phyloP scores from a whole-genome alignment of 208 protist genomes.

The Acanthamoeba triangularis region DNA sequence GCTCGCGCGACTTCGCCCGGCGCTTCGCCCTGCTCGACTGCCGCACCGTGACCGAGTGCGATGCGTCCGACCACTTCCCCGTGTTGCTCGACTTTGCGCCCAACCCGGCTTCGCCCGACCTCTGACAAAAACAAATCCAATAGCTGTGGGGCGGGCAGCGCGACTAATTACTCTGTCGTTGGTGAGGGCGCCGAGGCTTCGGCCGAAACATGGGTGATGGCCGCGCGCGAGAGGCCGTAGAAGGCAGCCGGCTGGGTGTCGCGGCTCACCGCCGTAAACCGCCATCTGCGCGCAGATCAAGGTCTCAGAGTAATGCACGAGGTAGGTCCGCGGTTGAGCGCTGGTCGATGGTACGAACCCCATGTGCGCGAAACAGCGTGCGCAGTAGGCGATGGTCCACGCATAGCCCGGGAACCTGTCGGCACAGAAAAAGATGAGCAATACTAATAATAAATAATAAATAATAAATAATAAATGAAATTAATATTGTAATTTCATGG shows the following conservation, averaged over 20 bases:
- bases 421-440: too few relatives aligned
- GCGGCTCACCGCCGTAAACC: constrained; percentile 34
- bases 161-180: too few relatives aligned
- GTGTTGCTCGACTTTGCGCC: constrained; percentile 36
- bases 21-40: constrained; percentile 20
- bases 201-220: constrained; percentile 39
- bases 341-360: not conserved
- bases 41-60: not conserved
- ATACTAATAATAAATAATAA: too few relatives aligned
- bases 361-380: constrained; percentile 20
- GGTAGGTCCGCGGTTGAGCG: too few relatives aligned
- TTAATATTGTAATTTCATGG: not conserved
- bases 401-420: constrained; percentile 74
- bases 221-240: constrained; percentile 51
- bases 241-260: not conserved
- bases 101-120: too few relatives aligned
- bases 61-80: constrained; percentile 53
- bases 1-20: not conserved
- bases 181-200: not conserved
- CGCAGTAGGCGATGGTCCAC: constrained; percentile 71
- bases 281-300: not conserved
- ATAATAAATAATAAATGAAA: too few relatives aligned
- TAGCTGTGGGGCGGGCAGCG: too few relatives aligned
- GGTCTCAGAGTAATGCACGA: not conserved
- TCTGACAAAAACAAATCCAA: too few relatives aligned